phyloP scores from a whole-genome alignment of 371 early-diverging fungal species.

The Phascolomyces articulosus region DNA sequence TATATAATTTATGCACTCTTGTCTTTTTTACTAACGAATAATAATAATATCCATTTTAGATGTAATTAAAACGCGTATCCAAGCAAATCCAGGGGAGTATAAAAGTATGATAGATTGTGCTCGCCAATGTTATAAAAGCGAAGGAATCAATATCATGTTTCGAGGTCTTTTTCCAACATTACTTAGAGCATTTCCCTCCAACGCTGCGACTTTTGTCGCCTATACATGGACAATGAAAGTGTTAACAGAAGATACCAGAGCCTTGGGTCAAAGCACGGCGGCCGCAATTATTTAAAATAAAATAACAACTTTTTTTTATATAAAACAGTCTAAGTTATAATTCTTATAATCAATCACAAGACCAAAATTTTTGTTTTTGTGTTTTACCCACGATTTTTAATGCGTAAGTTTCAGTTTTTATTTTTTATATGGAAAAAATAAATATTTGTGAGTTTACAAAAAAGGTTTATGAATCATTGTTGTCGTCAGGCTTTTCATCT shows the following conservation, averaged over 20 bases:
- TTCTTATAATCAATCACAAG: background rate
- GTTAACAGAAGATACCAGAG: background rate
- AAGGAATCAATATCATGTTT: slow-evolving; percentile 70
- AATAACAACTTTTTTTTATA: too few relatives aligned
- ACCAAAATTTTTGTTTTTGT: background rate
- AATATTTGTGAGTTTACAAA: too few relatives aligned
- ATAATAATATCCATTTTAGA: slow-evolving; percentile 39
- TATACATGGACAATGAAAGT: slow-evolving; percentile 61
- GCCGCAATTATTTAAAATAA: slow-evolving; percentile 1
- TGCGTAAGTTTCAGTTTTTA: background rate
- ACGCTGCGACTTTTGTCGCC: slow-evolving; percentile 79
- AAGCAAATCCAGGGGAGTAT: slow-evolving; percentile 64
- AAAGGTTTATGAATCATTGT: background rate
- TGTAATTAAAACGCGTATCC: slow-evolving; percentile 82
- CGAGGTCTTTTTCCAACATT: slow-evolving; percentile 76
- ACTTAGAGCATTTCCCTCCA: slow-evolving; percentile 85
- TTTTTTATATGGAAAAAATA: background rate
- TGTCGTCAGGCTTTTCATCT: background rate
- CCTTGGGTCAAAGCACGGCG: background rate
- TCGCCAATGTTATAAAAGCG: slow-evolving; percentile 52
- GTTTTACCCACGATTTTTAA: background rate
- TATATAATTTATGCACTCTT: background rate
- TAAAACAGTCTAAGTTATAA: too few relatives aligned
- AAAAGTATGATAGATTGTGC: slow-evolving; percentile 58
- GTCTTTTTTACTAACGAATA: too few relatives aligned